Conservation (phyloP, 23 red algal species). For the Chondrus crispus region DNA sequence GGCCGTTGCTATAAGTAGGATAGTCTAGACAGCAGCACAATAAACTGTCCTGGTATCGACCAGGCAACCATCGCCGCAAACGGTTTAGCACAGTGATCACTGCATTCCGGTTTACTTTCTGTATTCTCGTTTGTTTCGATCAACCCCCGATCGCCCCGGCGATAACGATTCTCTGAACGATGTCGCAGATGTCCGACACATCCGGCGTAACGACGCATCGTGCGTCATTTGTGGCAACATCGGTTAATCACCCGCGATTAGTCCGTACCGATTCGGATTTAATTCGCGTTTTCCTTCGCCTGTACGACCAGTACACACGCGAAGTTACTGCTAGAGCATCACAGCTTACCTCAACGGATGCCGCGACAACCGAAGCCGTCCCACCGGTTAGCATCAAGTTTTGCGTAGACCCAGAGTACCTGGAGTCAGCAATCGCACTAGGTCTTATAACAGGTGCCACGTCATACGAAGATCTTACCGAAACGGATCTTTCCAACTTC, state of each 20-base stretch:
- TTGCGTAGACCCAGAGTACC: background rate
- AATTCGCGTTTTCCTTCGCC: background rate
- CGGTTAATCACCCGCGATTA: background rate
- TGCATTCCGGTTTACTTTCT: no score
- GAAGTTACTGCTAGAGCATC: background rate
- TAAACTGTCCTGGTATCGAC: no score
- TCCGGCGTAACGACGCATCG: no score
- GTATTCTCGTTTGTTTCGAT: no score
- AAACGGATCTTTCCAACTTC: background rate
- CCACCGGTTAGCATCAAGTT: background rate
- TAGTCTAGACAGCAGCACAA: no score
- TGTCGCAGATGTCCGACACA: no score
- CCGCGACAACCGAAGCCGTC: background rate
- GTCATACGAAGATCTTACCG: background rate
- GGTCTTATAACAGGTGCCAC: background rate
- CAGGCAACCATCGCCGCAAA: no score
- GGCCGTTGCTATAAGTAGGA: no score
- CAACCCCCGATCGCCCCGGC: no score
- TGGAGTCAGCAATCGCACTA: slow-evolving; percentile 1
- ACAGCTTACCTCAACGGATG: background rate
- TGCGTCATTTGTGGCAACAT: background rate
- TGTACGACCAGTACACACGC: background rate
- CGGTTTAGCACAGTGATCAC: no score
- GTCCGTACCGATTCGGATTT: background rate
- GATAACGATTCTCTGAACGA: no score